Evolutionary conservation across 148 eudicot species (phyloP).

Genomic region (Euryodendron excelsum): DNA sequence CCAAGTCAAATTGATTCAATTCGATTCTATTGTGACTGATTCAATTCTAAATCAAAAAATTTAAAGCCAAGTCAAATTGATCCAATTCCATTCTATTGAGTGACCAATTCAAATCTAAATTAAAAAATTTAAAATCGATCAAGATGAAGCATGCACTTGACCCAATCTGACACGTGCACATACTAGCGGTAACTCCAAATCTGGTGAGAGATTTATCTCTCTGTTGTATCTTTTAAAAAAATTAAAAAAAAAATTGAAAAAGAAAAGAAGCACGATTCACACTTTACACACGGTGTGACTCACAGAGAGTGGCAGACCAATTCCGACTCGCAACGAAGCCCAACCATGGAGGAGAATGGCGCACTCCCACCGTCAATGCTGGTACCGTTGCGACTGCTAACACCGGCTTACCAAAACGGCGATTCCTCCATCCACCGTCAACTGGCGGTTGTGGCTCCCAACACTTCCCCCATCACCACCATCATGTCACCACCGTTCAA

Average conservation of each 20-base stretch:
- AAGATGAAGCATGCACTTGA: too few species aligned
- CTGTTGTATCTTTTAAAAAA: too few species aligned
- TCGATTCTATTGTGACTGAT: too few species aligned
- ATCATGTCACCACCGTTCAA: conserved; percentile 1
- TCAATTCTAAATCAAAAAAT: too few species aligned
- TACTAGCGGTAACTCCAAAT: too few species aligned
- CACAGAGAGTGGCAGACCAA: background rate
- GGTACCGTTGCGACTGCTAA: background rate
- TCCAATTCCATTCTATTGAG: too few species aligned
- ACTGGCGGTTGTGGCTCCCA: conserved; percentile 15
- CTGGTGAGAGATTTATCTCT: too few species aligned
- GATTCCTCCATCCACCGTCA: conserved; percentile 16
- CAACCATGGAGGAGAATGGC: conserved; percentile 1
- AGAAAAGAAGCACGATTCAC: background rate
- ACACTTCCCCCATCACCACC: conserved; percentile 19
- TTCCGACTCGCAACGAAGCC: background rate
- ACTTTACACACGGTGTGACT: background rate
- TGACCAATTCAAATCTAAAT: too few species aligned
- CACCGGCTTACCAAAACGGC: background rate
- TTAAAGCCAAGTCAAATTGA: too few species aligned
- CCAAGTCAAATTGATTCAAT: too few species aligned
- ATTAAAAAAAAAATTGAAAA: background rate
- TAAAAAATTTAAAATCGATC: too few species aligned
- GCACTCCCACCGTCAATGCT: conserved; percentile 16
- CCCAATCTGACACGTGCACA: too few species aligned